phyloP scores from a whole-genome alignment of 805 yeast genomes.

The Suhomyces emberorum region DNA sequence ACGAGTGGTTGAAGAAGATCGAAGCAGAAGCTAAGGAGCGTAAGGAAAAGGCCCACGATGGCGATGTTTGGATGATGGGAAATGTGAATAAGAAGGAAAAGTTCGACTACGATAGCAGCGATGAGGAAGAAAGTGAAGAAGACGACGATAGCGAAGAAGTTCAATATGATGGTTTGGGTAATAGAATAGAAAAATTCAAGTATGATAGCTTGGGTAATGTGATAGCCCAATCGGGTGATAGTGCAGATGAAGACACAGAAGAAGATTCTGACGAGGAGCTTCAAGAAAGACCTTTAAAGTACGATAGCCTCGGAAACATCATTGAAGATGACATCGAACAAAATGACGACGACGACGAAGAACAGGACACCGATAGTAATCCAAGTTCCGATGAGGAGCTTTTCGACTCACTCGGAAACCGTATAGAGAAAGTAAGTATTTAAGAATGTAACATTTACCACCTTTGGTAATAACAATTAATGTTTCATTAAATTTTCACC shows the following conservation, averaged over 20 bases:
- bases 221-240: slow-evolving; percentile 9
- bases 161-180: slow-evolving; percentile 25
- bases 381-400: slow-evolving; percentile 11
- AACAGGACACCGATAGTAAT: slow-evolving; percentile 10
- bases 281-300: slow-evolving; percentile 12
- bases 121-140: slow-evolving; percentile 10
- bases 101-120: slow-evolving; percentile 16
- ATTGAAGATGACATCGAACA: slow-evolving; percentile 13
- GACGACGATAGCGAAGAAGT: slow-evolving; percentile 6
- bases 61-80: slow-evolving; percentile 76
- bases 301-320: slow-evolving; percentile 13
- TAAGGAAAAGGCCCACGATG: slow-evolving; percentile 48
- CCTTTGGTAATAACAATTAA: no score
- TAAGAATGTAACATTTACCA: no score
- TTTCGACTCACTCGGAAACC: slow-evolving; percentile 23
- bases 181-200: slow-evolving; percentile 47
- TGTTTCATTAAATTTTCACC: no score
- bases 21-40: slow-evolving; percentile 66
- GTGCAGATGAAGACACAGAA: slow-evolving; percentile 13
- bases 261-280: slow-evolving; percentile 14
- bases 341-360: slow-evolving; percentile 15
- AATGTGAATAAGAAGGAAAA: slow-evolving; percentile 55
- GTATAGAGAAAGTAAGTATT: slow-evolving; percentile 2
- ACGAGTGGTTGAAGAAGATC: slow-evolving; percentile 64
- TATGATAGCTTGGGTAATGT: slow-evolving; percentile 25